These are phyloP conservation scores for Smittium culicis DNA, from an alignment of 371 early-diverging fungal genomes.

Conservation along the genomic window DNA sequence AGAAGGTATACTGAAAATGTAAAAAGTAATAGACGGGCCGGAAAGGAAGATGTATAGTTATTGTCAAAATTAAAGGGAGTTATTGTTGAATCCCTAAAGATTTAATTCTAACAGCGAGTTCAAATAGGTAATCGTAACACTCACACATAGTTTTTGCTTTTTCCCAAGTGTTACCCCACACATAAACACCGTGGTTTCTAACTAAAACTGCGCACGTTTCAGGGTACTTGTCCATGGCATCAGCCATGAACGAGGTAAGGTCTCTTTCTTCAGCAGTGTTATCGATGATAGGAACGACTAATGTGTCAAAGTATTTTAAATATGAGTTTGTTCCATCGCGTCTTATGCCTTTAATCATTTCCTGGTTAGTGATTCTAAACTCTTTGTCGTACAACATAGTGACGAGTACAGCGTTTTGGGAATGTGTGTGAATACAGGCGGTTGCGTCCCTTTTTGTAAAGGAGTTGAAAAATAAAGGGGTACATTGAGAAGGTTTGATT, in stretches of 20 bases:
- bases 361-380: conserved; percentile 85
- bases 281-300: conserved; percentile 89
- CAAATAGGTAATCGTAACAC: conserved; percentile 95
- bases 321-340: conserved; percentile 50
- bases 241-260: conserved; percentile 77
- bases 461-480: conserved; percentile 88
- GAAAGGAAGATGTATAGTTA: background rate
- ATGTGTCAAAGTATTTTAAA: conserved; percentile 62
- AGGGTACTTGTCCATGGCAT: conserved; percentile 80
- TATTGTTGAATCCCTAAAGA: background rate
- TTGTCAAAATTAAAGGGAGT: background rate
- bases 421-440: conserved; percentile 94
- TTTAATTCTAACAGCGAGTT: conserved; percentile 88
- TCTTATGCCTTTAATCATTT: conserved; percentile 97
- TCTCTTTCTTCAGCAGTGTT: conserved; percentile 92
- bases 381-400: conserved; percentile 61
- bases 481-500: conserved; percentile 74
- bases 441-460: conserved; percentile 79
- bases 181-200: conserved; percentile 76
- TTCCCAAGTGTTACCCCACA: conserved; percentile 94
- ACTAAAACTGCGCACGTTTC: conserved; percentile 91
- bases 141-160: conserved; percentile 96
- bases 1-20: background rate
- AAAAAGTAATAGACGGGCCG: background rate
- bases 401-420: conserved; percentile 86